Evolutionary conservation across 2,329 filamentous ascomycete species (phyloP).

Genomic region (Penicillium sp.): DNA sequence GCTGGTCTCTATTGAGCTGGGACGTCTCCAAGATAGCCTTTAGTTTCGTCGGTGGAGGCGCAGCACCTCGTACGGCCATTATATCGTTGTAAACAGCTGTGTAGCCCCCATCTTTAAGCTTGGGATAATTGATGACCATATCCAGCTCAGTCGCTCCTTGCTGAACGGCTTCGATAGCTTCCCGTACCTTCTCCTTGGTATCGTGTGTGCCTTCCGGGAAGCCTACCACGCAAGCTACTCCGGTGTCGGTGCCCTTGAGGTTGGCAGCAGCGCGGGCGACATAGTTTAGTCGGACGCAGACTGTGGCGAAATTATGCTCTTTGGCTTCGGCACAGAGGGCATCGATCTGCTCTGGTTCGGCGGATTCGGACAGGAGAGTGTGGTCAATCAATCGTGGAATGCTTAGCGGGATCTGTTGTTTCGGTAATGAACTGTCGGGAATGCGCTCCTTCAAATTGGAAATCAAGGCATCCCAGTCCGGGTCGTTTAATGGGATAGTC

Average conservation of each 20-base stretch:
- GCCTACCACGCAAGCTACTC: slow-evolving; percentile 58
- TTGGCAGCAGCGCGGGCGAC: slow-evolving; percentile 52
- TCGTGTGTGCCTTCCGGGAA: slow-evolving; percentile 61
- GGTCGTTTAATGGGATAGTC: slow-evolving; percentile 29
- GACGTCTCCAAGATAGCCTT: slow-evolving; percentile 63
- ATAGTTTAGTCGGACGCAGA: slow-evolving; percentile 57
- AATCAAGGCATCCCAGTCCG: slow-evolving; percentile 36
- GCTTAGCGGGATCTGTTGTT: slow-evolving; percentile 24
- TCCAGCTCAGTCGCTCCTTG: slow-evolving; percentile 58
- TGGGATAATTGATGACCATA: slow-evolving; percentile 57
- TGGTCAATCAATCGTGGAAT: slow-evolving; percentile 44
- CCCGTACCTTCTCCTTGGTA: slow-evolving; percentile 51
- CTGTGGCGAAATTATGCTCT: slow-evolving; percentile 45
- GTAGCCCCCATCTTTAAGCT: slow-evolving; percentile 49
- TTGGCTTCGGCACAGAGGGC: slow-evolving; percentile 56
- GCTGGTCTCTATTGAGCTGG: slow-evolving; percentile 49
- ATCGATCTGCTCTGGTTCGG: slow-evolving; percentile 51
- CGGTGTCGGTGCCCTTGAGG: slow-evolving; percentile 48
- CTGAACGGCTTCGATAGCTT: slow-evolving; percentile 50
- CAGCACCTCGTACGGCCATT: slow-evolving; percentile 51
- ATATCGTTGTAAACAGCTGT: slow-evolving; percentile 54
- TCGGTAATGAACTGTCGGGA: slow-evolving; percentile 24
- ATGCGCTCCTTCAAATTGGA: slow-evolving; percentile 26
- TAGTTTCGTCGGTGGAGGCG: slow-evolving; percentile 42
- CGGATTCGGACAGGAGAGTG: slow-evolving; percentile 43